Evolutionary conservation across 2,329 filamentous ascomycete species (phyloP).

Genomic region (Colletotrichum abscissum): DNA sequence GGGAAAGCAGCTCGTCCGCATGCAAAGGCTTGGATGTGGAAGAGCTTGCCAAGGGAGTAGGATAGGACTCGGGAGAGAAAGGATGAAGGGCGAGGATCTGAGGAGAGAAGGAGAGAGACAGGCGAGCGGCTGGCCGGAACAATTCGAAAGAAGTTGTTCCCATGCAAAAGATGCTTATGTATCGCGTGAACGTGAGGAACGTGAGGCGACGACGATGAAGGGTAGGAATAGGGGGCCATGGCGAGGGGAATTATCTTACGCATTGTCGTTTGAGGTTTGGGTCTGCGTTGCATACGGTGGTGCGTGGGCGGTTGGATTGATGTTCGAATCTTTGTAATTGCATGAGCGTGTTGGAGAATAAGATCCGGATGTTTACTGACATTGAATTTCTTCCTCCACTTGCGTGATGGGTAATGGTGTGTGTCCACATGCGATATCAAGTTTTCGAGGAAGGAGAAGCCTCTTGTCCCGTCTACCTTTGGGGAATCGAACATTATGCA

Average conservation of each 20-base stretch:
- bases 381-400: background rate
- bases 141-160: conserved; percentile 19
- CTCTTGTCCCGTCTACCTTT: background rate
- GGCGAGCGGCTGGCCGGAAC: background rate
- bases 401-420: background rate
- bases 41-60: background rate
- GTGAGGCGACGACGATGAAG: background rate
- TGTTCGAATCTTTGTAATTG: conserved; percentile 18
- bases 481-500: background rate
- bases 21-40: background rate
- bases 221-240: background rate
- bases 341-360: conserved; percentile 18
- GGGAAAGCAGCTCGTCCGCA: conserved; percentile 6
- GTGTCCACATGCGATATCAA: background rate
- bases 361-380: background rate
- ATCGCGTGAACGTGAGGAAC: background rate
- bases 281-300: conserved; percentile 11
- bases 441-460: background rate
- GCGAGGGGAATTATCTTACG: background rate
- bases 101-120: background rate
- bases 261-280: conserved; percentile 9
- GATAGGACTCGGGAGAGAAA: background rate
- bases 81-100: background rate
- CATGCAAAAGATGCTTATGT: background rate
- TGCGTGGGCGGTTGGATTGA: conserved; percentile 8